Percentiles rank a stretch among this genome's conserved stretches.
phyloP scores from a whole-genome alignment of 2,329 filamentous ascomycete species.

The Ambrosiella xylebori region DNA sequence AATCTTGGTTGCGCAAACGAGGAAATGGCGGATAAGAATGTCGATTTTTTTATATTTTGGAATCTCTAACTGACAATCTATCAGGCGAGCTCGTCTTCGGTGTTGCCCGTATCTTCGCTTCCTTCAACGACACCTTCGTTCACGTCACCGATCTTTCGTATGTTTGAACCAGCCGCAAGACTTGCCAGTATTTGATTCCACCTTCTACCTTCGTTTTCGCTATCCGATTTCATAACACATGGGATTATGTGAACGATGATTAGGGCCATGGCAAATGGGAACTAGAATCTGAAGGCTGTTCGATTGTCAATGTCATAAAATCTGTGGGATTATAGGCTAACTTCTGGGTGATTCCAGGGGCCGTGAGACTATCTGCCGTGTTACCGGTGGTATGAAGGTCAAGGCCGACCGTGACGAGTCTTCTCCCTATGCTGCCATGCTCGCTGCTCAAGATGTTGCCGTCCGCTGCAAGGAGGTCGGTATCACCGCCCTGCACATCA shows the following conservation, averaged over 20 bases:
- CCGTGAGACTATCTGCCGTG: conserved; percentile 99
- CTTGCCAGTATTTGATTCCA: not conserved
- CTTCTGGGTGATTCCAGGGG: conserved; percentile 63
- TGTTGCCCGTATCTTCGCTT: conserved; percentile 95
- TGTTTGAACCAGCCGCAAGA: conserved; percentile 22
- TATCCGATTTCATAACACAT: not conserved
- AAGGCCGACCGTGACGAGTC: conserved; percentile 99
- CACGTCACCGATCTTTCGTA: conserved; percentile 98
- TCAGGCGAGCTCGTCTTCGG: conserved; percentile 92
- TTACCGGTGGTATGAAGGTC: conserved; percentile 99
- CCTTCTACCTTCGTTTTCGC: not conserved
- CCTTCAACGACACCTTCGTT: conserved; percentile 87
- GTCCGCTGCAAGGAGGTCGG: conserved; percentile 58
- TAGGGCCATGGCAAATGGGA: not conserved
- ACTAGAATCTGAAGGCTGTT: not conserved
- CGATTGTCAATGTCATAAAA: not conserved
- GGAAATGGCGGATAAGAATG: not conserved
- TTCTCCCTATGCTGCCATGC: conserved; percentile 99
- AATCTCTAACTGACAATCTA: conserved; percentile 15
- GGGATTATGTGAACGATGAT: not conserved
- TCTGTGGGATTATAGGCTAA: conserved; percentile 31
- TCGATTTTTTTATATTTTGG: not conserved
- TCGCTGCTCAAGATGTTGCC: conserved; percentile 97
- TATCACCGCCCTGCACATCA: conserved; percentile 95
- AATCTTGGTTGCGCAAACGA: not conserved